Evolutionary conservation across 2,329 filamentous ascomycete genomes (phyloP).

Genomic region (Cladophialophora immunda): DNA sequence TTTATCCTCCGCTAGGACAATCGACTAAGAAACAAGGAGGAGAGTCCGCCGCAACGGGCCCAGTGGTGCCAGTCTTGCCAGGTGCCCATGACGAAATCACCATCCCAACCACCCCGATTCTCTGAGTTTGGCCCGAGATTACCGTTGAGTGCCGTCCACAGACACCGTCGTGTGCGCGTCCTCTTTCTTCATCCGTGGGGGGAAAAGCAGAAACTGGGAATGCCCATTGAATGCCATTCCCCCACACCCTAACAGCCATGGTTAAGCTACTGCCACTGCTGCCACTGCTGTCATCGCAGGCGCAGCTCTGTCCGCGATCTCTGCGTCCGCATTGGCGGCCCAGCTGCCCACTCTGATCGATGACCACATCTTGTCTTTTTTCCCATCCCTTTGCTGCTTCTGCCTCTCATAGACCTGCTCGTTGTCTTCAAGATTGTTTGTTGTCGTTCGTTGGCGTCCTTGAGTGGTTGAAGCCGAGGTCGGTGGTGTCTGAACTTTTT

Average conservation of each 20-base stretch:
- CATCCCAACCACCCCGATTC: constrained; percentile 4
- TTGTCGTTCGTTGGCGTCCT: constrained; percentile 18
- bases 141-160: neutral
- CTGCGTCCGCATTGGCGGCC: constrained; percentile 16
- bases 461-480: constrained; percentile 16
- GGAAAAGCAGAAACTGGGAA: constrained; percentile 1
- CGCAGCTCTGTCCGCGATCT: constrained; percentile 16
- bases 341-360: constrained; percentile 16
- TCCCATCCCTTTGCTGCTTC: constrained; percentile 1
- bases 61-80: neutral
- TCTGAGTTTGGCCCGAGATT: neutral
- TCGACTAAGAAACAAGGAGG: neutral
- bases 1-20: neutral
- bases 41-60: neutral
- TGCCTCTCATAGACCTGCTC: constrained; percentile 10
- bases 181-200: neutral
- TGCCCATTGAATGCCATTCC: constrained; percentile 6
- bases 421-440: constrained; percentile 12
- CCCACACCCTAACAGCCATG: constrained; percentile 2
- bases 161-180: neutral
- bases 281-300: constrained; percentile 8
- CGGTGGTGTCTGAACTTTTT: constrained; percentile 8
- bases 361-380: neutral
- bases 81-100: constrained; percentile 7
- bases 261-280: constrained; percentile 6